phyloP scores from a whole-genome alignment of 164 flowering plant genomes.

The Tetracentron sinense region DNA sequence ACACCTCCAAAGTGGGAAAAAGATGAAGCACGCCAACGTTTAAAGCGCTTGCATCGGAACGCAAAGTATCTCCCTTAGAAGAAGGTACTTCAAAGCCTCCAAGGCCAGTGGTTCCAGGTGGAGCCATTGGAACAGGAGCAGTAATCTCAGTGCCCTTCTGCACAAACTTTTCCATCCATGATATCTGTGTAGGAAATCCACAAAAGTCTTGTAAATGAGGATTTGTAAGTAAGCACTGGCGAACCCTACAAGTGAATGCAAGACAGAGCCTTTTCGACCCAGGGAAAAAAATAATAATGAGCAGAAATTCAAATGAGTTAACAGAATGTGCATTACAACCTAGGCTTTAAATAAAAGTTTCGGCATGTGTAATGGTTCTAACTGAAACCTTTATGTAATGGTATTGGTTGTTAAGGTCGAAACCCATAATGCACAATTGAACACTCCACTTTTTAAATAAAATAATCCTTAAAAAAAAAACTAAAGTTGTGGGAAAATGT shows the following conservation, averaged over 20 bases:
- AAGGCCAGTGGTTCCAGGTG: conserved; percentile 93
- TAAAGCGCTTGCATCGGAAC: conserved; percentile 88
- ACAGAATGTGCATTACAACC: no score
- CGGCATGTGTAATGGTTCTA: no score
- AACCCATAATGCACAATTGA: no score
- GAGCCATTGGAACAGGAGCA: conserved; percentile 96
- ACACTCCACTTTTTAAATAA: no score
- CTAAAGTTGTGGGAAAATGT: no score
- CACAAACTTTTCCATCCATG: conserved; percentile 99
- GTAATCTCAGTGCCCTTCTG: conserved; percentile 87
- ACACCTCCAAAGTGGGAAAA: conserved; percentile 89
- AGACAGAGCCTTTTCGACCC: background rate
- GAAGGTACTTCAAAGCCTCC: conserved; percentile 95
- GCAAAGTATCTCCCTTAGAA: conserved; percentile 73
- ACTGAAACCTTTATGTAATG: no score
- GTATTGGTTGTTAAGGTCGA: no score
- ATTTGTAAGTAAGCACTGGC: no score
- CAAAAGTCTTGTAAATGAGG: background rate
- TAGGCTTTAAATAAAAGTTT: no score
- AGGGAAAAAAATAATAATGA: no score
- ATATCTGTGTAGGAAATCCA: conserved; percentile 56
- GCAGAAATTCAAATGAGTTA: no score
- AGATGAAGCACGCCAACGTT: conserved; percentile 97
- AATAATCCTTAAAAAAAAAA: no score
- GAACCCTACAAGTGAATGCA: background rate